Evolutionary conservation across 2,329 filamentous ascomycete species (phyloP), one percentile per base, ranked within the genome.

Genomic region (Phialophora tarda): DNA sequence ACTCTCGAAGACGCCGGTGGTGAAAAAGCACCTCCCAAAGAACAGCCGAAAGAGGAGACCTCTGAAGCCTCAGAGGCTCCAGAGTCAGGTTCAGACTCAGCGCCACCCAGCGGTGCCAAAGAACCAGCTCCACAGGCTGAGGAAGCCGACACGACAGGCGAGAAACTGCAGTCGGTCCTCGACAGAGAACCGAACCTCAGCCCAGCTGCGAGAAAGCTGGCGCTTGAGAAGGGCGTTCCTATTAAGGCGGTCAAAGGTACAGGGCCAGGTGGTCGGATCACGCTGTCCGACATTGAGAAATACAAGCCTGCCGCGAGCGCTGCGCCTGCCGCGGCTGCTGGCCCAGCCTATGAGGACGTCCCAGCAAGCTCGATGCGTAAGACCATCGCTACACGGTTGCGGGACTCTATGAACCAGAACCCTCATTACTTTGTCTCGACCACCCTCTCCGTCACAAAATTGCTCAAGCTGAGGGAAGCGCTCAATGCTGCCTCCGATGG

Each of bases 341-440:
- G 83, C 55, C 85, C 92, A 67, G 82, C 86, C 66, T 98, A 91
- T 82, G 89, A 93, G 81, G 95, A 99, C 77, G 87, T 87, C 69
- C 91, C 93, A 70, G 87, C 93, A 74, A 90, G 86, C 76, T 90
- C 91, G 79, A 99, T 99, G 95, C 93, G 95, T 85, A 98, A 97
- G 88, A 93, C 91, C 73, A 99, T 99, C 79, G 95, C 95, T 80
- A 88, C 83, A 81, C 92, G 95, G 74, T 91, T 99, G 67, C 89
- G 89, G 76, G 86, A 97, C 83, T 98, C 94, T 51, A 86, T 92
- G 80, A 88, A 91, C 81, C 89, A 94, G 82, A 98, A 97, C 86
- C 95, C 95, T 68, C 95, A 98, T 86, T 99, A 96, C 88, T 99
- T 94, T 79, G 94, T 99, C 75, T 92, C 92, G 75, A 90, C 92